Conservation (phyloP, 345 rosid species). For the Eucalyptus polybractea region DNA sequence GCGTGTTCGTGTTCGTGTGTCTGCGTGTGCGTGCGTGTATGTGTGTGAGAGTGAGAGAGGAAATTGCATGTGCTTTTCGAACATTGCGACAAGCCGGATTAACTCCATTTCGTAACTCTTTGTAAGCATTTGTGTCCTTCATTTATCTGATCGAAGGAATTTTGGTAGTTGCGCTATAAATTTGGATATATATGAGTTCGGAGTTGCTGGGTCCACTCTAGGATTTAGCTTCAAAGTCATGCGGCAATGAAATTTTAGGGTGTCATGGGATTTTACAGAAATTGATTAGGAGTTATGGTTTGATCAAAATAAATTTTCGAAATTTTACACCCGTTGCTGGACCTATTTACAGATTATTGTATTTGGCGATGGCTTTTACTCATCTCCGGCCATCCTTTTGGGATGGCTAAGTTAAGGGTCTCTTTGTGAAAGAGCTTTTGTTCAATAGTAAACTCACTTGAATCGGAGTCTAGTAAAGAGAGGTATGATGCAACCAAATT, state of each 20-base stretch:
- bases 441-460: neutral
- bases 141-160: neutral
- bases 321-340: neutral
- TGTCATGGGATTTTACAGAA: neutral
- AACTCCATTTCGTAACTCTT: neutral
- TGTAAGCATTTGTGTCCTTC: neutral
- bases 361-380: neutral
- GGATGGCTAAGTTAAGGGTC: neutral
- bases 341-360: neutral
- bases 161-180: neutral
- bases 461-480: neutral
- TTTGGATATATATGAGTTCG: neutral
- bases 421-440: neutral
- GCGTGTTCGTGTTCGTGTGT: too few species aligned
- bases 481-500: neutral
- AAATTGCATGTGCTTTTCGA: neutral
- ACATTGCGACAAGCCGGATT: neutral
- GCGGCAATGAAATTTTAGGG: neutral
- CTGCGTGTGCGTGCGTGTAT: too few species aligned
- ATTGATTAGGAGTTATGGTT: neutral
- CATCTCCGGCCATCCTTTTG: neutral
- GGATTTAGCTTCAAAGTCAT: neutral
- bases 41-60: neutral
- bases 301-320: neutral
- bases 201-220: neutral